Percentiles rank a stretch among this genome's conserved stretches.
phyloP scores from a whole-genome alignment of 2,329 filamentous ascomycete genomes.

The Sporothrix pallida region DNA sequence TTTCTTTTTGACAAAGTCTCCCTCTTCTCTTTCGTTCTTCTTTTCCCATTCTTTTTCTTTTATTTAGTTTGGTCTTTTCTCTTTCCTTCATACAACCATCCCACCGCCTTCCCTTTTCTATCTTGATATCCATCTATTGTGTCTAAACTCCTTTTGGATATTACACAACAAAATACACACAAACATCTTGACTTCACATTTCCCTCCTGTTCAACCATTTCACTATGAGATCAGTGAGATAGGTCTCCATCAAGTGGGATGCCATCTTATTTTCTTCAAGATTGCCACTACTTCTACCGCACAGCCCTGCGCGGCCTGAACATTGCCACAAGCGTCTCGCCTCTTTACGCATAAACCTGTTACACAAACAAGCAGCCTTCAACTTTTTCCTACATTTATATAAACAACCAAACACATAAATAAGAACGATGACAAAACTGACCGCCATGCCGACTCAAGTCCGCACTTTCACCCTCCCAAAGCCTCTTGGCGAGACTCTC shows the following conservation, averaged over 20 bases:
- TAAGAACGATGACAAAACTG: slow-evolving; percentile 46
- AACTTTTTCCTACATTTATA: no score
- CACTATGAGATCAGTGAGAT: slow-evolving; percentile 20
- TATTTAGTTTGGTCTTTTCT: neutral
- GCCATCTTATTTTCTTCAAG: slow-evolving; percentile 81
- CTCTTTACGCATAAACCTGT: slow-evolving; percentile 67
- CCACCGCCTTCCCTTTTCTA: neutral
- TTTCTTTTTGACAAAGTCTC: neutral
- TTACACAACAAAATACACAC: neutral
- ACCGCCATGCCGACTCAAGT: slow-evolving; percentile 68
- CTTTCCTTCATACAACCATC: neutral
- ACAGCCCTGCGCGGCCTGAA: slow-evolving; percentile 85
- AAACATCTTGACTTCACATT: neutral
- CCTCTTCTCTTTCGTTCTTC: slow-evolving; percentile 16
- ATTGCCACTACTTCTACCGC: slow-evolving; percentile 93
- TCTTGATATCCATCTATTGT: neutral
- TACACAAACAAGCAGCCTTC: neutral
- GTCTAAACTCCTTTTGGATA: neutral
- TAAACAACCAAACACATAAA: neutral
- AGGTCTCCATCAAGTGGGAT: slow-evolving; percentile 60
- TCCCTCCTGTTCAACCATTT: neutral
- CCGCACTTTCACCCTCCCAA: slow-evolving; percentile 71
- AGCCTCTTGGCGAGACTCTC: slow-evolving; percentile 74
- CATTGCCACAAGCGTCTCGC: slow-evolving; percentile 78
- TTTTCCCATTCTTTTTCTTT: neutral